Base-by-base conservation (phyloP, 306 rosid genomes). In the Castanea mollissima region DNA sequence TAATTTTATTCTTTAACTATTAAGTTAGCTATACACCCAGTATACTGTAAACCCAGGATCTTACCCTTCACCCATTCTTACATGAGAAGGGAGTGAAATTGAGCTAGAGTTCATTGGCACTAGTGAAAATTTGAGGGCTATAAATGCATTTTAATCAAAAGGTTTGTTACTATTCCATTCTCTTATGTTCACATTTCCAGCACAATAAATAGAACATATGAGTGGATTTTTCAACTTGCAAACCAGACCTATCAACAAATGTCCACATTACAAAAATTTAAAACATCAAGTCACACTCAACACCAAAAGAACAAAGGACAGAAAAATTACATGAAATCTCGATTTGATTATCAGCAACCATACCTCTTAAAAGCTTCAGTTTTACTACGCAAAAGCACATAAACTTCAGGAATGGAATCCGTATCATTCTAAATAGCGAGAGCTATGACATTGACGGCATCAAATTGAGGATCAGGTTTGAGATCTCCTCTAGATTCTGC, bases 401-500 rank as follows among this genome's bases (percentile, higher is more conserved):
- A 83, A 85, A 91, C 85, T 74, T 92, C 51, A 3, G 49, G 2
- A 9, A 65, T 65, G 25, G 15, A 65, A 65, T 65, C 5, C 0
- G 49, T 65, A 65, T 65, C 71, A 65, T 18, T 32, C 34, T 65
- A 25, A 34, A 65, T 65, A 6, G 71, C 51, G 8, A 65, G 71
- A 32, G 23, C 89, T 76, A 94, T 83, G 64, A 86, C 58, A 82
- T 87, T 91, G 84, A 92, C 74, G 49, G 92, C 85, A 85, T 94
- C 99, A 87, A 88, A 82, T 74, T 74, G 91, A 76, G 99, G 99
- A 85, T 94, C 87, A 55, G 99, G 95, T 79, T 86, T 86, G 78
- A 92, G 93, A 82, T 88, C 93, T 82, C 90, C 97, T 83, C 99
- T 92, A 51, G 95, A 94, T 82, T 93, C 91, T 62, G 97, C 95